Base-by-base conservation (phyloP, 2,329 filamentous ascomycete genomes). In the Nemania abortiva region DNA sequence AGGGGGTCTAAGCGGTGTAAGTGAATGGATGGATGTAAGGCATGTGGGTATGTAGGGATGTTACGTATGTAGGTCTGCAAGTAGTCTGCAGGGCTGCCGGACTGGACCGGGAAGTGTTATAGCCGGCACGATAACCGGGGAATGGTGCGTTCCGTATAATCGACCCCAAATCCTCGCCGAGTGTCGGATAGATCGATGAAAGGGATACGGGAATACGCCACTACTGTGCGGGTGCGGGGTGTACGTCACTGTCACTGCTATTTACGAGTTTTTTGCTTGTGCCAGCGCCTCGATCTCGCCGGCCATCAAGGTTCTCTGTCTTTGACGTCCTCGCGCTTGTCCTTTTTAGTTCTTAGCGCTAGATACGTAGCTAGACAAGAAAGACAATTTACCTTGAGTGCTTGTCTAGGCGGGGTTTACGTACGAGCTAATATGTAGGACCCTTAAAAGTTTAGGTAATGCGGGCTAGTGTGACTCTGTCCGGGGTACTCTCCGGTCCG, bases 91-190 rank as follows among this genome's bases (percentile, higher is more conserved):
- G 11, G 34, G 3, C 34, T 37, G 34, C 42, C 18, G 42, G 42
- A 9, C 42, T 47, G n/a, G 18, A 47, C 42, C 42, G 42, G 42
- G 5, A 18, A 20, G 42, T 6, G 42, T 47, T 47, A 47, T 47
- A 47, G 42, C 42, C 42, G 42, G 42, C 4, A 47, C 42, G 42
- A 47, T 52, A 56, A 39, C 39, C 39, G 37, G 39, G 39, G 6
- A 18, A 6, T n/a, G 42, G 15, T 47, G 42, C 62, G 24, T 54
- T 22, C 62, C 56, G 62, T 34, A 45, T 50, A 37, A 50, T 45
- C 22, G 18, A 62, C 31, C 39, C 56, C 58, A 68, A 74, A 22
- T 49, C 65, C 61, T 65, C 64, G 64, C 60, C 68, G 68, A 58
- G 31, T 58, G 47, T 60, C 66, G 63, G 67, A 47, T 52, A 58